phyloP scores from a whole-genome alignment of 2,329 filamentous ascomycete species.

The Neonectria punicea region DNA sequence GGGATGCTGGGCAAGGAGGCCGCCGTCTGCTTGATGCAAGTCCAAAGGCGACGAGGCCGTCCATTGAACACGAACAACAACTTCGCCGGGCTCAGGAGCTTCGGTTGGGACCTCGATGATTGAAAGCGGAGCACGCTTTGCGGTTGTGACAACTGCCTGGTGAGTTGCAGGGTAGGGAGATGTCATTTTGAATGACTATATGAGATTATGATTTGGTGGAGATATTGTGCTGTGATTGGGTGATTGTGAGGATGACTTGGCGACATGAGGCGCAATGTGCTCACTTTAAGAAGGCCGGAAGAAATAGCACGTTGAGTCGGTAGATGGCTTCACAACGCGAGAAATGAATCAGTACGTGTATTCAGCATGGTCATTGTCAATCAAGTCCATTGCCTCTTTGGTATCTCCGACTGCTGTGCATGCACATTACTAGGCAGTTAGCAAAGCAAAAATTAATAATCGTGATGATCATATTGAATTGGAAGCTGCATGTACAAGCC shows the following conservation, averaged over 20 bases:
- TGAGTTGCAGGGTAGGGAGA: not conserved
- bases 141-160: not conserved
- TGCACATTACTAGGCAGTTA: not conserved
- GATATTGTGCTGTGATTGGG: not conserved
- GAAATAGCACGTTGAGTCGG: too few species aligned
- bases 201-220: not conserved
- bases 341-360: too few species aligned
- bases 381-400: too few species aligned
- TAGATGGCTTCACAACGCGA: too few species aligned
- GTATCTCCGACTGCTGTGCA: too few species aligned
- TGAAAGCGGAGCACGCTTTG: not conserved
- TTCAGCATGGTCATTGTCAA: too few species aligned
- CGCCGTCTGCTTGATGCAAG: not conserved
- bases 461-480: too few species aligned
- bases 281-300: not conserved
- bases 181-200: not conserved
- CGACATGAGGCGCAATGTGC: not conserved
- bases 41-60: not conserved
- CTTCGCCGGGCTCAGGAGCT: not conserved
- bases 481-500: not conserved
- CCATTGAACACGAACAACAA: not conserved
- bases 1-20: not conserved
- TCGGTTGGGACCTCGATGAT: not conserved
- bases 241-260: not conserved
- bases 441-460: not conserved